Percentiles rank a stretch among this genome's conserved stretches.
Conservation (phyloP, 2,329 filamentous ascomycete genomes). For the Aspergillus tanneri region DNA sequence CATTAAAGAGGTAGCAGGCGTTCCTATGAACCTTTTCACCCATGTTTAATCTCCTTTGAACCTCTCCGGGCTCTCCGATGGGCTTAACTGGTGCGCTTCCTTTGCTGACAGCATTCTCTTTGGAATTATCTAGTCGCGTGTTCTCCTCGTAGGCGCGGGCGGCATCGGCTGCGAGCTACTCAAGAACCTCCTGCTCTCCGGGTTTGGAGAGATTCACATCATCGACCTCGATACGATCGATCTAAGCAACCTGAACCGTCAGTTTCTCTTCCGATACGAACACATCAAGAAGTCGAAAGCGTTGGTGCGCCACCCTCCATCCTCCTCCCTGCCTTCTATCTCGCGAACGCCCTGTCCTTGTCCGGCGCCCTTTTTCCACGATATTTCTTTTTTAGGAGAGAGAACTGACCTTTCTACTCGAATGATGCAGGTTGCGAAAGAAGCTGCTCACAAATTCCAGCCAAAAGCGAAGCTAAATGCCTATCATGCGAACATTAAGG, state of each 20-base stretch:
- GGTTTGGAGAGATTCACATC: slow-evolving; percentile 89
- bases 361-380: neutral
- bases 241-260: slow-evolving; percentile 92
- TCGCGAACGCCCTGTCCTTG: no score
- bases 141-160: slow-evolving; percentile 92
- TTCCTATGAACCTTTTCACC: neutral
- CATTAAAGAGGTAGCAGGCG: slow-evolving; percentile 41
- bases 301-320: slow-evolving; percentile 58
- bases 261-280: slow-evolving; percentile 94
- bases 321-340: slow-evolving; percentile 11
- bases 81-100: neutral
- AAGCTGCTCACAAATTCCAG: slow-evolving; percentile 87
- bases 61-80: neutral
- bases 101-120: neutral
- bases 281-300: slow-evolving; percentile 98
- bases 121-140: slow-evolving; percentile 62
- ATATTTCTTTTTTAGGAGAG: no score
- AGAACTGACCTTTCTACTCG: neutral
- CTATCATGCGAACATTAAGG: slow-evolving; percentile 94
- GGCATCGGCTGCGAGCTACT: slow-evolving; percentile 97
- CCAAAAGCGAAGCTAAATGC: slow-evolving; percentile 82
- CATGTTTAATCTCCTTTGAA: no score
- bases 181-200: slow-evolving; percentile 89
- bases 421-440: slow-evolving; percentile 73
- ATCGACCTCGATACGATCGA: slow-evolving; percentile 99